Evolutionary conservation across 2,329 filamentous ascomycete genomes (phyloP), one percentile per base, ranked within the genome.

Genomic region (Trichoderma lentiforme): DNA sequence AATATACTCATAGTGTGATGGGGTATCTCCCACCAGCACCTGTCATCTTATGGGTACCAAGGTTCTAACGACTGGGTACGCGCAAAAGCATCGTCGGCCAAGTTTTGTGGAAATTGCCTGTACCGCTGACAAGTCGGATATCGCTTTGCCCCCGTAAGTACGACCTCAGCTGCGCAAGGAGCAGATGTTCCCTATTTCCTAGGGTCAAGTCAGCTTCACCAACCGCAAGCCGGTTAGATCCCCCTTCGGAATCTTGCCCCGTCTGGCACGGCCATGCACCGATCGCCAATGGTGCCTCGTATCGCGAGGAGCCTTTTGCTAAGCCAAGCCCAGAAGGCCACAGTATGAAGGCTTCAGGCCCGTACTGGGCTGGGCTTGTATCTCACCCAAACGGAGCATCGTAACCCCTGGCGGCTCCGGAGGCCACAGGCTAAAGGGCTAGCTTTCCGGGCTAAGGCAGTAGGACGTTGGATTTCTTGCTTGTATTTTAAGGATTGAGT

Each of bases 201-300:
- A 53, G 66, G 56, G 66, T 51, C 57, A 28, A 9, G 66, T 68
- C 65, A 62, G 66, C 66, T 70, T 62, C 21, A 24, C 66, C 66
- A 70, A 36, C 66, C 66, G 66, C 66, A 61, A 62, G 21, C 47
- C 15, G 57, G 39, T 28, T 70, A 61, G 66, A 62, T 60, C 65
- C 34, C 36, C 53, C 32, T 43, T 69, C 66, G 66, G 66, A 69
- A 69, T 69, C 66, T 51, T 69, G 66, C 66, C 56, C 56, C 66
- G 56, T 70, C 57, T 70, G 28, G 66, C 66, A 51, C 57, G 57
- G 39, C 66, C 39, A 32, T 69, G 56, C 57, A 62, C 39, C 30
- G 66, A 70, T 70, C 66, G 66, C 56, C 66, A 62, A 53, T 62
- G 57, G 66, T n/a, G 66, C 53, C 66, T 70, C 66, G 66, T 70